Evolutionary conservation across 768 basidiomycete genomes (phyloP), one percentile per base, ranked within the genome.

Genomic region (Pisolithus orientalis): DNA sequence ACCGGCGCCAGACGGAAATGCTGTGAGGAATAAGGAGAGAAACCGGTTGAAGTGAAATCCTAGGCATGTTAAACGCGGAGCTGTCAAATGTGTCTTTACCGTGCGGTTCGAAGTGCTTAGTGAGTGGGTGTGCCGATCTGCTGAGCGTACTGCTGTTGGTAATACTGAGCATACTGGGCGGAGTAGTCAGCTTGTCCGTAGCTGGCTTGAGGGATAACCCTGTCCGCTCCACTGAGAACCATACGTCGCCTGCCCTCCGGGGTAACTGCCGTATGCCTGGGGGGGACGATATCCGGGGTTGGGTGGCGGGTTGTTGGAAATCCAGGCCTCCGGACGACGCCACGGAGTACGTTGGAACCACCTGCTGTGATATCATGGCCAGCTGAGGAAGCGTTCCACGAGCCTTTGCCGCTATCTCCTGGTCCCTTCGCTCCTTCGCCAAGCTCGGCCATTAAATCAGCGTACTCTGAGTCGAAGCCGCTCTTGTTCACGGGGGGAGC

Each of bases 381-480:
- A 58, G 84, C 85, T 62, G 80, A 80, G 28, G 83, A 80, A 56
- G 84, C 84, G 57, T 85, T 80, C 71, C 86, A 85, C 14, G 76
- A 65, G 31, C 76, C 73, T 61, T 78, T 80, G 55, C 70, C 71
- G 40, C 74, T 68, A 63, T 84, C 87, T 49, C 73, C 73, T 47
- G 74, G 72, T 45, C 82, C 79, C 54, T 74, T 77, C 45, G 74
- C 80, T 32, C 80, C 80, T 73, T 99, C 96, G 49, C 96, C 96
- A 37, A 99, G 80, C 74, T 99, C 96, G 47, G 91, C 94, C 95
- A 99, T 95, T 57, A 99, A 73, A 61, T 82, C 93, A 39, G 93
- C 93, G 62, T 97, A 98, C 74, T 99, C 96, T 11, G 94, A 95
- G 69, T 99, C 96, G 72, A 98, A 98, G 25, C 87, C 87, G 61